Conservation (phyloP, 2,329 filamentous ascomycete genomes). For the Pestalotiopsis sp. region DNA sequence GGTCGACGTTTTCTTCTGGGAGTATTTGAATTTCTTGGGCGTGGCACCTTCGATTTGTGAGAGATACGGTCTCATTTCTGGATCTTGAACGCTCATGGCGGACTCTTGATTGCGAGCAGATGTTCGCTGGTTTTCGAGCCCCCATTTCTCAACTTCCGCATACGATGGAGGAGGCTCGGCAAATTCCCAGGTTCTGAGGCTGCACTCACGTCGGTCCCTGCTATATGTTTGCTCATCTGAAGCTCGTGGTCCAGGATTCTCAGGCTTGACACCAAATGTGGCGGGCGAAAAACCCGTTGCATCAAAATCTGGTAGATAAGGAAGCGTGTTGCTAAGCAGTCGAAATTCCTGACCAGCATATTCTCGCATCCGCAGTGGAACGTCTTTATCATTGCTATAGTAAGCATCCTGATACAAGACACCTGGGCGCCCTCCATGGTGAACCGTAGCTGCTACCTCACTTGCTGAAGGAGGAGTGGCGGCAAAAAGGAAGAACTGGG, state of each 20-base stretch:
- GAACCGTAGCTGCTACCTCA: constrained; percentile 59
- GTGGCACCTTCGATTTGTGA: constrained; percentile 92
- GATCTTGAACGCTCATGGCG: constrained; percentile 22
- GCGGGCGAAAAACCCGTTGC: constrained; percentile 58
- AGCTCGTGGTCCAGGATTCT: constrained; percentile 49
- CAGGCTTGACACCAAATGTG: constrained; percentile 54
- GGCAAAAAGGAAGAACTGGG: constrained; percentile 34
- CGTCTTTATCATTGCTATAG: constrained; percentile 82
- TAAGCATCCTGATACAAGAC: constrained; percentile 84
- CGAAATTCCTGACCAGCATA: constrained; percentile 89
- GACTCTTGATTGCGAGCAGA: constrained; percentile 18
- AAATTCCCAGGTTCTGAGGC: constrained; percentile 76
- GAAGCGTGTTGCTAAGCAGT: constrained; percentile 73
- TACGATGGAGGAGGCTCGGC: constrained; percentile 70
- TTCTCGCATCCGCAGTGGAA: constrained; percentile 75
- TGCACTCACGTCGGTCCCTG: constrained; percentile 59
- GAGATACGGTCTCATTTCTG: constrained; percentile 44
- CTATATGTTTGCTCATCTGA: constrained; percentile 54
- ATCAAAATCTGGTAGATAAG: constrained; percentile 81
- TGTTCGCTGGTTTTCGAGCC: constrained; percentile 41
- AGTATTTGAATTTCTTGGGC: constrained; percentile 85
- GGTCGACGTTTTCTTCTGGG: constrained; percentile 72
- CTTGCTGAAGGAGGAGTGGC: constrained; percentile 33
- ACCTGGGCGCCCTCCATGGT: constrained; percentile 60
- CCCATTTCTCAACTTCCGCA: constrained; percentile 72